A percentile compares a stretch with the other conserved stretches of the same genome.
phyloP scores from a whole-genome alignment of 768 basidiomycete species.

The Dioszegia aurantiaca region DNA sequence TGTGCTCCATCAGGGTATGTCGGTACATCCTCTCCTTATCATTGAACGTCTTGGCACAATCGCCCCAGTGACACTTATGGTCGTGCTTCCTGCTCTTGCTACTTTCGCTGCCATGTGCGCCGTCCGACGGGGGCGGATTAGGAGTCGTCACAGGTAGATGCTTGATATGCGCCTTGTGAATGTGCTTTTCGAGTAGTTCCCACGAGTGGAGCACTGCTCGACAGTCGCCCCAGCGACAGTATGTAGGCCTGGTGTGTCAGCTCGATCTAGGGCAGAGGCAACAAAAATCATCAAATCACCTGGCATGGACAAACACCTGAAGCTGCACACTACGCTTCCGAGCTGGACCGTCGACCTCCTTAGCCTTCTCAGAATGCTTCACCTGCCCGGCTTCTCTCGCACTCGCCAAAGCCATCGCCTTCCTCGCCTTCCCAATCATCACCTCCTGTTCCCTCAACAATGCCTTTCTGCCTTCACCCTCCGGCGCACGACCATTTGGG shows the following conservation, averaged over 20 bases:
- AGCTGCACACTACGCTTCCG: constrained; percentile 36
- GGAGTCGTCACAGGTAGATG: too few relatives aligned
- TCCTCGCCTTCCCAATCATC: not conserved
- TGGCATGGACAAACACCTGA: constrained; percentile 45
- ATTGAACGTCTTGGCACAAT: constrained; percentile 19
- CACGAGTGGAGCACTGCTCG: constrained; percentile 41
- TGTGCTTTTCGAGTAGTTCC: constrained; percentile 43
- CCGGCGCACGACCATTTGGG: not conserved
- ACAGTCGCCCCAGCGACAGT: constrained; percentile 36
- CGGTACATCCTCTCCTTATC: constrained; percentile 24
- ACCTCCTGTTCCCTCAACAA: constrained; percentile 3
- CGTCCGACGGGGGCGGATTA: not conserved
- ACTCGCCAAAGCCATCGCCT: not conserved
- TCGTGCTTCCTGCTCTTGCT: constrained; percentile 1
- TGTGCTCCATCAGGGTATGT: constrained; percentile 37
- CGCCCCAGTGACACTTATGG: constrained; percentile 28
- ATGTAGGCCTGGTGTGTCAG: constrained; percentile 33
- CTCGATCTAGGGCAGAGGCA: not conserved
- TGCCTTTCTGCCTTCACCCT: not conserved
- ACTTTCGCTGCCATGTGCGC: not conserved
- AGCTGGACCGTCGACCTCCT: constrained; percentile 20
- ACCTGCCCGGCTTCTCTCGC: not conserved
- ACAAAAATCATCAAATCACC: constrained; percentile 19
- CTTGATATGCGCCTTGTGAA: constrained; percentile 36
- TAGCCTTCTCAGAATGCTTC: not conserved